A percentile compares a stretch with the other conserved stretches of the same genome.
Evolutionary conservation across 305 asterid genomes (phyloP).

Genomic region (Andrographis paniculata): DNA sequence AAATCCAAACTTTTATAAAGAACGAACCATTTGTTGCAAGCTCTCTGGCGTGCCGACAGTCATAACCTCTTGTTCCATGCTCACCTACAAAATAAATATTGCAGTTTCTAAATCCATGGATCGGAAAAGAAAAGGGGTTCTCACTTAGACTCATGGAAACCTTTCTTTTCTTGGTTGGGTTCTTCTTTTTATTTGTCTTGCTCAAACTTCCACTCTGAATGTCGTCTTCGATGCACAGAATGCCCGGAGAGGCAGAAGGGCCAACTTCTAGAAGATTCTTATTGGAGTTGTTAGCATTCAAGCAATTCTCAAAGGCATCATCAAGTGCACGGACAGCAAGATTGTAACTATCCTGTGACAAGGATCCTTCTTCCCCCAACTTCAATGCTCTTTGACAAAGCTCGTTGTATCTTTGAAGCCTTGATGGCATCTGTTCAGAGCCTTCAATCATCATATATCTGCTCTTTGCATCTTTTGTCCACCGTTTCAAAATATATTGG

Average conservation of each 20-base stretch:
- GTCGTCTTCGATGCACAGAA: slow-evolving; percentile 79
- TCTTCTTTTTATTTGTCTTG: slow-evolving; percentile 84
- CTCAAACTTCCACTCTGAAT: slow-evolving; percentile 65
- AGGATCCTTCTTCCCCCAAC: slow-evolving; percentile 91
- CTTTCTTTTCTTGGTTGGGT: slow-evolving; percentile 76
- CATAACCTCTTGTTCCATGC: slow-evolving; percentile 62
- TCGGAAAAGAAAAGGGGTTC: slow-evolving; percentile 1
- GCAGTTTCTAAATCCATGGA: slow-evolving; percentile 7
- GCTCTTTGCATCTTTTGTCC: slow-evolving; percentile 87
- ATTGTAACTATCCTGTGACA: slow-evolving; percentile 72
- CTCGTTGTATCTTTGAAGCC: slow-evolving; percentile 76
- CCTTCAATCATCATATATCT: slow-evolving; percentile 49
- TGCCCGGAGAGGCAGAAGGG: slow-evolving; percentile 63
- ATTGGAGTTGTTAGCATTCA: slow-evolving; percentile 58
- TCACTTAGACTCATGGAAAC: slow-evolving; percentile 31
- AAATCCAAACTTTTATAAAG: slow-evolving; percentile 15
- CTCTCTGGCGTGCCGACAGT: slow-evolving; percentile 60
- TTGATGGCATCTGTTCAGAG: slow-evolving; percentile 59
- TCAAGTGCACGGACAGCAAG: slow-evolving; percentile 61
- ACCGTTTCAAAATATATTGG: slow-evolving; percentile 77
- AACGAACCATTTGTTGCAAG: slow-evolving; percentile 83
- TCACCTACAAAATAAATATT: slow-evolving; percentile 41
- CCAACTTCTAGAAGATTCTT: slow-evolving; percentile 73
- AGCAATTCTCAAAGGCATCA: slow-evolving; percentile 74
- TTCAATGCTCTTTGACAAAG: slow-evolving; percentile 70